Conservation (phyloP, 306 rosid genomes). For the Dalbergia cochinchinensis region DNA sequence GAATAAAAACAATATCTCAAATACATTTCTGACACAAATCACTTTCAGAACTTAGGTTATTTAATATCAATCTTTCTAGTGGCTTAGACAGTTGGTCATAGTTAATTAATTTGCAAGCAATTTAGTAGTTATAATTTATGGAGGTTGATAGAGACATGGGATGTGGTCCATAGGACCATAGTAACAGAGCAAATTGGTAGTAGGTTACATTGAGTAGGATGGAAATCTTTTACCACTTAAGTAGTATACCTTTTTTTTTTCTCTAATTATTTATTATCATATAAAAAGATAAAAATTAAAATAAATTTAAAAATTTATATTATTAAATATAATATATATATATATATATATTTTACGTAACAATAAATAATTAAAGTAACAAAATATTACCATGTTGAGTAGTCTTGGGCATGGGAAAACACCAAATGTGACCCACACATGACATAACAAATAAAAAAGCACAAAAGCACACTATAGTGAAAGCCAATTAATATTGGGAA, state of each 20-base stretch:
- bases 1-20: neutral
- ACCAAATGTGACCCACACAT: neutral
- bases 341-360: too few species aligned
- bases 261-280: too few species aligned
- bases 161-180: slow-evolving; percentile 40
- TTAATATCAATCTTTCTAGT: slow-evolving; percentile 30
- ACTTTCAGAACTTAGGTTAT: slow-evolving; percentile 16
- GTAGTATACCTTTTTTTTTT: too few species aligned
- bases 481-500: slow-evolving; percentile 20
- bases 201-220: neutral
- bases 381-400: neutral
- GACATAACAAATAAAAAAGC: neutral
- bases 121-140: slow-evolving; percentile 6
- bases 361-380: too few species aligned
- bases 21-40: slow-evolving; percentile 4
- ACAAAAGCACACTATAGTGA: slow-evolving; percentile 4
- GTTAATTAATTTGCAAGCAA: slow-evolving; percentile 37
- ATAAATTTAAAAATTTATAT: too few species aligned
- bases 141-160: slow-evolving; percentile 20
- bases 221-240: too few species aligned
- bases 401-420: neutral
- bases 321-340: too few species aligned
- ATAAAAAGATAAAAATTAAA: too few species aligned
- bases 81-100: slow-evolving; percentile 26
- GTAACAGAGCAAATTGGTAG: slow-evolving; percentile 19